phyloP scores from a whole-genome alignment of 2,329 filamentous ascomycete species.

The Sporothrix pallida region DNA sequence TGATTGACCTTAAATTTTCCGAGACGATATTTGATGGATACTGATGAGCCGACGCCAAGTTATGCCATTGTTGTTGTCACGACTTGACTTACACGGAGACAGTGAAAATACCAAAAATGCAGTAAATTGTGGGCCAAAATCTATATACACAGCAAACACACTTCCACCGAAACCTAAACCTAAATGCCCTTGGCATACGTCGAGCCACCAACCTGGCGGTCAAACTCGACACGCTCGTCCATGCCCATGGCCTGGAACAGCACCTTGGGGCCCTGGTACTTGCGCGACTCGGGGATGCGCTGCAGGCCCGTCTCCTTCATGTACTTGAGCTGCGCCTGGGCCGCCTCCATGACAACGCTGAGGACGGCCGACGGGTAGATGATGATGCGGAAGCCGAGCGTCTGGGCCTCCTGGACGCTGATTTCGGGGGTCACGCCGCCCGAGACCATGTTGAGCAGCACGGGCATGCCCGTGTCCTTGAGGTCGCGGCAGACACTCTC shows the following conservation, averaged over 20 bases:
- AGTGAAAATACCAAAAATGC: background rate
- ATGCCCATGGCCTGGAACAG: conserved; percentile 44
- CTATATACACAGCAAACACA: background rate
- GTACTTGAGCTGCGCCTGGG: conserved; percentile 38
- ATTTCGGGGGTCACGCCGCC: conserved; percentile 46
- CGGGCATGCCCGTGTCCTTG: conserved; percentile 35
- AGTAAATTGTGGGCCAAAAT: background rate
- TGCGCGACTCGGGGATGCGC: conserved; percentile 41
- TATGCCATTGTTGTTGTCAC: too few relatives aligned
- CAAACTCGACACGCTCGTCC: conserved; percentile 42
- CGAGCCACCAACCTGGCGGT: conserved; percentile 32
- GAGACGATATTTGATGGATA: background rate
- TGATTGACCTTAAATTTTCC: too few relatives aligned
- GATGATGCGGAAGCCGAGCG: conserved; percentile 44
- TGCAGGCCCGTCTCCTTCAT: conserved; percentile 44
- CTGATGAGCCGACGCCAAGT: background rate
- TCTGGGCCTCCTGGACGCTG: conserved; percentile 40
- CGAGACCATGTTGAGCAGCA: conserved; percentile 44
- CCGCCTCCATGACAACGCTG: conserved; percentile 44
- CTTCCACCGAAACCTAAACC: too few relatives aligned
- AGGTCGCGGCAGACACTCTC: conserved; percentile 30
- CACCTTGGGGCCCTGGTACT: conserved; percentile 42
- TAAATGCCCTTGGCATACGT: conserved; percentile 22
- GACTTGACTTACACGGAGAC: background rate
- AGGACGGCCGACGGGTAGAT: conserved; percentile 46